phyloP scores from a whole-genome alignment of 1,284 basidiomycete species.

The Cryptococcus deneoformans region DNA sequence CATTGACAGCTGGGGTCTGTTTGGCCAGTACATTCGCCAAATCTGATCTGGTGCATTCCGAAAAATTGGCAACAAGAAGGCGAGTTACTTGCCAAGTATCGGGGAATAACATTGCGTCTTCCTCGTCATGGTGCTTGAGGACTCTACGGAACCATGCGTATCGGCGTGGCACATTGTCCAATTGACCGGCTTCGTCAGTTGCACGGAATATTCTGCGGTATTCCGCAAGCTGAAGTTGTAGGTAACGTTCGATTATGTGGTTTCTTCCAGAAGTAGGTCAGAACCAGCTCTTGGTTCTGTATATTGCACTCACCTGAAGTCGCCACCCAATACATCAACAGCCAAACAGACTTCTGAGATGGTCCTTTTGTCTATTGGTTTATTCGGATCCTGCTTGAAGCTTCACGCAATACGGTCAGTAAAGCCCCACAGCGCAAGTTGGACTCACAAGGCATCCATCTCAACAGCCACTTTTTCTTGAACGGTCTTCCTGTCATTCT shows the following conservation, averaged over 20 bases:
- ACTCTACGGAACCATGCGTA: constrained; percentile 96
- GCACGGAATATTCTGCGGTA: constrained; percentile 94
- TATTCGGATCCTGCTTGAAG: constrained; percentile 72
- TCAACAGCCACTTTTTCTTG: constrained; percentile 76
- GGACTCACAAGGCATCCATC: constrained; percentile 81
- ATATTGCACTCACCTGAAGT: constrained; percentile 52
- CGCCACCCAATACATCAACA: constrained; percentile 78
- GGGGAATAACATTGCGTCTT: constrained; percentile 79
- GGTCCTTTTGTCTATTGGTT: constrained; percentile 61
- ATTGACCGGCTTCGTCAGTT: constrained; percentile 87
- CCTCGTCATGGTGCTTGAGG: constrained; percentile 82
- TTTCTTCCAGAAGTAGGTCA: constrained; percentile 41
- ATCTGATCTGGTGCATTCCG: constrained; percentile 68
- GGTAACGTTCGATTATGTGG: constrained; percentile 84
- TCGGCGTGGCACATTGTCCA: constrained; percentile 90
- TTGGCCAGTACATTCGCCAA: constrained; percentile 51
- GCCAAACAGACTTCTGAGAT: constrained; percentile 77
- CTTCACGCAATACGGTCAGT: constrained; percentile 48
- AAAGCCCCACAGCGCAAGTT: background rate
- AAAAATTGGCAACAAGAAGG: constrained; percentile 74
- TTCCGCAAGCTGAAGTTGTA: constrained; percentile 86
- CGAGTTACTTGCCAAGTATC: constrained; percentile 77
- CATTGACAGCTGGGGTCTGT: constrained; percentile 63
- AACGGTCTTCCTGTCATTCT: constrained; percentile 72
- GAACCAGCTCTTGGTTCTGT: background rate